A percentile compares a stretch with the other conserved stretches of the same genome.
Evolutionary conservation across 1,284 basidiomycete species (phyloP).

Genomic region (Xerocomus minutiporus): DNA sequence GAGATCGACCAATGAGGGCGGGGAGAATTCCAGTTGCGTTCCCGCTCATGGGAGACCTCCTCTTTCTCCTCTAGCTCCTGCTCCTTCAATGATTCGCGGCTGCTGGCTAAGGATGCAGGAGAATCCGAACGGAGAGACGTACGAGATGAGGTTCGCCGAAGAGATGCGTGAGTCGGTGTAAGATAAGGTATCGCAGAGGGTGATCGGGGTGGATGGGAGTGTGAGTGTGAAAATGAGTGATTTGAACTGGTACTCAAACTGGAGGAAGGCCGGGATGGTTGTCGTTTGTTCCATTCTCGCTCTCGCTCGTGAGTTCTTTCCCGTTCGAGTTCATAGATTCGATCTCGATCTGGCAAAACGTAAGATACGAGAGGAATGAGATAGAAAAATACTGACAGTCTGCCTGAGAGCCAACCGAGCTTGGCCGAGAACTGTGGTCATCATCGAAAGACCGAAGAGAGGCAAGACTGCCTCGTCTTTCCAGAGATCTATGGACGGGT

Average conservation of each 20-base stretch:
- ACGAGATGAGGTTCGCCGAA: slow-evolving; percentile 29
- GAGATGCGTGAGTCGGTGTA: slow-evolving; percentile 32
- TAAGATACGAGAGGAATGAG: neutral
- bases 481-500: slow-evolving; percentile 15
- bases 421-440: slow-evolving; percentile 38
- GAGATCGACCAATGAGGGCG: slow-evolving; percentile 45
- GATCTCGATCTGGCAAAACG: slow-evolving; percentile 39
- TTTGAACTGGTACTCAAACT: slow-evolving; percentile 33
- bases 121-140: slow-evolving; percentile 40
- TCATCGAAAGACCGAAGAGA: slow-evolving; percentile 38
- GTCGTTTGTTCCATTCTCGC: slow-evolving; percentile 53
- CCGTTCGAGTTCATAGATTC: slow-evolving; percentile 37
- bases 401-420: slow-evolving; percentile 43
- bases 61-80: slow-evolving; percentile 33
- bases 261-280: slow-evolving; percentile 30
- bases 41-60: slow-evolving; percentile 40
- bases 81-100: slow-evolving; percentile 33
- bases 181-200: slow-evolving; percentile 33
- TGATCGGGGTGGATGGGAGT: slow-evolving; percentile 33
- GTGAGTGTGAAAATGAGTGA: slow-evolving; percentile 32
- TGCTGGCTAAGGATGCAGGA: slow-evolving; percentile 37
- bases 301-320: slow-evolving; percentile 46
- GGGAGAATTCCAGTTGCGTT: slow-evolving; percentile 59
- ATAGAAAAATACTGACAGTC: slow-evolving; percentile 38
- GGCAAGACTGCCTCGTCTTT: slow-evolving; percentile 34